Percentiles rank a stretch among this genome's conserved stretches.
Conservation (phyloP, 2,329 filamentous ascomycete genomes). For the Pseudogymnoascus sp. region DNA sequence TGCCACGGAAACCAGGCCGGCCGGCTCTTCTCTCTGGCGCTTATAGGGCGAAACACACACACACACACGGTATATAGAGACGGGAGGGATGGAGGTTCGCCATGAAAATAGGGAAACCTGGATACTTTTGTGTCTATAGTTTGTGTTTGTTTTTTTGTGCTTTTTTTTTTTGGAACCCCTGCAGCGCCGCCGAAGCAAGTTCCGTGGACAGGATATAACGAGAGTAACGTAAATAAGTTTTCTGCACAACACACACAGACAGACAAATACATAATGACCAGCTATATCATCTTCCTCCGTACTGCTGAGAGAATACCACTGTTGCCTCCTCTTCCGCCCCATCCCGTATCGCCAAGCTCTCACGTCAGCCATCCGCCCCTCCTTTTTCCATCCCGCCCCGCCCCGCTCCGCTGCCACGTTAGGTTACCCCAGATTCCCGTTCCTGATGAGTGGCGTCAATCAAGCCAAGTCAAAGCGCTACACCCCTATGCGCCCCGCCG, state of each 20-base stretch:
- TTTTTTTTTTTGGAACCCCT: neutral
- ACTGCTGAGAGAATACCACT: neutral
- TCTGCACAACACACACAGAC: conserved; percentile 2
- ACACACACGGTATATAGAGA: conserved; percentile 3
- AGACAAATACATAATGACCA: conserved; percentile 8
- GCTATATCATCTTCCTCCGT: neutral
- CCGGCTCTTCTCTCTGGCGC: conserved; percentile 6
- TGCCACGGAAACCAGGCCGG: neutral
- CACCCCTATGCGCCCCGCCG: neutral
- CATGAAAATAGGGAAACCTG: conserved; percentile 6
- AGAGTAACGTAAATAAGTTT: conserved; percentile 7
- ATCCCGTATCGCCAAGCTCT: neutral
- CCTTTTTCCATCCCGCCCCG: neutral
- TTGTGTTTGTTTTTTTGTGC: neutral
- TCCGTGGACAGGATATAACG: conserved; percentile 1
- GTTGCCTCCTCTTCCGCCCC: neutral
- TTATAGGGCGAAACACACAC: neutral
- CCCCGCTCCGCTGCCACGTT: neutral
- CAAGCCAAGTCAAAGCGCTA: neutral
- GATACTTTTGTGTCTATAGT: conserved; percentile 3
- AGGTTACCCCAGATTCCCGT: conserved; percentile 2
- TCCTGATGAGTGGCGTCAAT: neutral
- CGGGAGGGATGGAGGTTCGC: neutral
- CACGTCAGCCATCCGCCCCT: neutral
- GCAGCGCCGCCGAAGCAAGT: neutral